phyloP scores from a whole-genome alignment of 768 basidiomycete genomes.

The Leccinum subtestaceum region DNA sequence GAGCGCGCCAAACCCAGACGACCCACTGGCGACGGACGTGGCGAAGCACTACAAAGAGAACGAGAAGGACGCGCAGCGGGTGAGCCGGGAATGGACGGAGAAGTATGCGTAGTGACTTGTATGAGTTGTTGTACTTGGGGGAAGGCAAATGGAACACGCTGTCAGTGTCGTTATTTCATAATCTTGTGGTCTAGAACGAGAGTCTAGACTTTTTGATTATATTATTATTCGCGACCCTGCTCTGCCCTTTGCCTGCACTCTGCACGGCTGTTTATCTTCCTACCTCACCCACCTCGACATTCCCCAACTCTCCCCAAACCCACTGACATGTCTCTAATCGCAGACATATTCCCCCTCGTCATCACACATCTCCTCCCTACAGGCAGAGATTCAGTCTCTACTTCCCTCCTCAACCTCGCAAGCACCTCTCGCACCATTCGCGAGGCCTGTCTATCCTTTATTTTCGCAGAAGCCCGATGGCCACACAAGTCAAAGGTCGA shows the following conservation, averaged over 20 bases:
- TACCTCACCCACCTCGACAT: constrained; percentile 1
- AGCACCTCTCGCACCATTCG: constrained; percentile 26
- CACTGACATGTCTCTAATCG: constrained; percentile 31
- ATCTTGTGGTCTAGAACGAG: constrained; percentile 14
- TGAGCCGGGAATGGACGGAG: constrained; percentile 95
- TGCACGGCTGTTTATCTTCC: constrained; percentile 1
- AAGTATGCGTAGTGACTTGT: constrained; percentile 58
- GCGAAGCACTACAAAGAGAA: constrained; percentile 99
- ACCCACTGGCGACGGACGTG: constrained; percentile 90
- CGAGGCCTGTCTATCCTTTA: constrained; percentile 30
- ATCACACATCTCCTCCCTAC: constrained; percentile 24
- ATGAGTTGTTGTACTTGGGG: not conserved
- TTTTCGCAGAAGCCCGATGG: constrained; percentile 34
- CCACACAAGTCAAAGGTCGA: constrained; percentile 30
- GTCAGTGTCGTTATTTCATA: constrained; percentile 12
- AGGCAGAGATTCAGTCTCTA: not conserved
- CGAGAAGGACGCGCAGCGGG: constrained; percentile 87
- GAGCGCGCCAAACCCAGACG: constrained; percentile 94
- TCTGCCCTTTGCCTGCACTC: constrained; percentile 11
- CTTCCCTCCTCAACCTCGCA: constrained; percentile 25
- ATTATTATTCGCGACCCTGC: constrained; percentile 18
- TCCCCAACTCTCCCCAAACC: not conserved
- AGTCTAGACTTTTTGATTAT: constrained; percentile 22
- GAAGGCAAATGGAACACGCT: constrained; percentile 2
- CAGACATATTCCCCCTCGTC: constrained; percentile 35